Base-by-base conservation (phyloP, 768 basidiomycete genomes). In the Collybiopsis confluens region DNA sequence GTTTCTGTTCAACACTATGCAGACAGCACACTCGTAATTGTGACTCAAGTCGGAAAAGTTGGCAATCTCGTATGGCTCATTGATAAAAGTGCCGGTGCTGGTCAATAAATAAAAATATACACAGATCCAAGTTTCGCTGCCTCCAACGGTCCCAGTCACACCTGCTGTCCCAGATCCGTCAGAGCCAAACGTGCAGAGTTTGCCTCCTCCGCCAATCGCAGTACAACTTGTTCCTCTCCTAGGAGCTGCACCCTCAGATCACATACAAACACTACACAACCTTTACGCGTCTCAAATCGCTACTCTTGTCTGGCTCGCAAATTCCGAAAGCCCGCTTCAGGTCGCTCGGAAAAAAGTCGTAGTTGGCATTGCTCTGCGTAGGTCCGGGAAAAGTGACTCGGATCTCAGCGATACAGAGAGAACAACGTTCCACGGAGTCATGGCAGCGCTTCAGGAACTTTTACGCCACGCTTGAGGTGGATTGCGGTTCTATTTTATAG, bases 21-120 rank as follows among this genome's bases (percentile, higher is more conserved):
- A 50, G 95, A 98, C 70, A 79, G 92, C 23, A 73, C 83, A 11
- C 73, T 98, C 18, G 85, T 97, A n/a, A 74, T 97, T 21, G 77
- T 98, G 50, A 94, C 92, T 1, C 95, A 98, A 68, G 66, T 92
- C 56, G 90, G 90, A 36, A 95, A 93, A 80, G 86, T 96, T 11
- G 95, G 95, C 53, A 84, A 78, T 64, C 65, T 98, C 71, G 93
- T 96, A 64, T 67, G 70, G 61, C 42, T 49, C 16, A 54, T 53
- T n/a, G 38, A 40, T 37, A 21, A n/a, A n/a, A n/a, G n/a, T n/a
- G n/a, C n/a, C n/a, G n/a, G n/a, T n/a, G n/a, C n/a, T n/a, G n/a
- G n/a, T n/a, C n/a, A n/a, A n/a, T n/a, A n/a, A n/a, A n/a, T n/a
- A n/a, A n/a, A n/a, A 65, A 54, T 28, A 16, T 45, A 30, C 20